phyloP scores from a whole-genome alignment of 2,329 filamentous ascomycete genomes.

The Pleoardoris graminearum region DNA sequence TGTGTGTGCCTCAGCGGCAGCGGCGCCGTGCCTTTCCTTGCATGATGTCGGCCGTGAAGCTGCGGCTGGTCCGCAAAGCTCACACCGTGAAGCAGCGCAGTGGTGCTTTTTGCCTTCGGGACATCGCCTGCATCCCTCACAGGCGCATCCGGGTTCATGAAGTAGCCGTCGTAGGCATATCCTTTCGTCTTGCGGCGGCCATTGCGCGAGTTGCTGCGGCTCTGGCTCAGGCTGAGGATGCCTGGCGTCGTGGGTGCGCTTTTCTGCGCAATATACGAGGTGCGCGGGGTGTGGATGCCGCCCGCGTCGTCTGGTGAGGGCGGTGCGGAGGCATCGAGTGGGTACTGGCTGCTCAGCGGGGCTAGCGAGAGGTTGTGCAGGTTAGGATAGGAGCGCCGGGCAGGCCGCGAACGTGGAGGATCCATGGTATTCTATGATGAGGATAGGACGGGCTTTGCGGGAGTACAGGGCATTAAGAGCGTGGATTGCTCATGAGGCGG shows the following conservation, averaged over 20 bases:
- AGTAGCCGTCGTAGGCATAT: constrained; percentile 41
- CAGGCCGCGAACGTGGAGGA: constrained; percentile 24
- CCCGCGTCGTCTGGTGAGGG: constrained; percentile 34
- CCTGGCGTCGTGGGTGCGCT: constrained; percentile 55
- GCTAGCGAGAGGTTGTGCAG: constrained; percentile 64
- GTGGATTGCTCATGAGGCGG: not conserved
- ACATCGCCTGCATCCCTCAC: constrained; percentile 39
- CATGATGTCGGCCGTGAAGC: constrained; percentile 25
- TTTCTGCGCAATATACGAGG: constrained; percentile 54
- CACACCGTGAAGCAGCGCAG: constrained; percentile 41
- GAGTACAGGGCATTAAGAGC: constrained; percentile 21
- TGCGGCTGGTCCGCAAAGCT: constrained; percentile 27
- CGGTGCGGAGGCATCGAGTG: constrained; percentile 50
- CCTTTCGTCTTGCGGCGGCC: constrained; percentile 35
- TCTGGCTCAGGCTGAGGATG: constrained; percentile 50
- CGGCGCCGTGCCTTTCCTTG: constrained; percentile 36
- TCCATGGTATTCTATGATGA: constrained; percentile 22
- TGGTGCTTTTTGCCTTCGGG: constrained; percentile 54
- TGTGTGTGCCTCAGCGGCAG: constrained; percentile 30
- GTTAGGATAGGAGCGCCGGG: constrained; percentile 61
- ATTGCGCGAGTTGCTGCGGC: constrained; percentile 41
- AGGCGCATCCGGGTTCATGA: constrained; percentile 28
- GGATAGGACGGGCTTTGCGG: not conserved
- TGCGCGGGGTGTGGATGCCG: constrained; percentile 35
- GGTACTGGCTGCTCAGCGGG: constrained; percentile 60